phyloP scores from a whole-genome alignment of 495 filamentous ascomycete species.

The Xylaria bambusicola region DNA sequence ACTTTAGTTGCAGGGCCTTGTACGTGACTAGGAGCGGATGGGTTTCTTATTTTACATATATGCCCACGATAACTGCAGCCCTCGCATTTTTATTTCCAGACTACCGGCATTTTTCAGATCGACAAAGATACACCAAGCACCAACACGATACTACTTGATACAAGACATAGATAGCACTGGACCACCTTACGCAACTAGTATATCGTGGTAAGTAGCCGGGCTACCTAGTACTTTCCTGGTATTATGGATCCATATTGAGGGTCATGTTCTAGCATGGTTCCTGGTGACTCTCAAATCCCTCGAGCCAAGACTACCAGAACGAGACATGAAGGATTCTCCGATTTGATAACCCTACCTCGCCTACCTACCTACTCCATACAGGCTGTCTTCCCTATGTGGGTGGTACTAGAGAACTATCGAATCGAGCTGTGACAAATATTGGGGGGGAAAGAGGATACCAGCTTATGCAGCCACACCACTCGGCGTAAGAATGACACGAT shows the following conservation, averaged over 20 bases:
- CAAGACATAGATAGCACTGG: background rate
- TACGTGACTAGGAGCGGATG: background rate
- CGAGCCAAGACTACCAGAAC: too few relatives aligned
- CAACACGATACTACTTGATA: background rate
- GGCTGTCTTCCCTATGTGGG: too few relatives aligned
- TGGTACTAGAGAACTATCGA: background rate
- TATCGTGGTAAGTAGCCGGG: background rate
- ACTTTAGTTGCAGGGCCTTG: background rate
- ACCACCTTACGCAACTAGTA: background rate
- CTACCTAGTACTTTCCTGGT: background rate
- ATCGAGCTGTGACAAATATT: too few relatives aligned
- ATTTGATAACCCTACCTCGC: too few relatives aligned
- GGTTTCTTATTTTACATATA: background rate
- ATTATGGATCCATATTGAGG: slow-evolving; percentile 5
- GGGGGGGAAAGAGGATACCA: too few relatives aligned
- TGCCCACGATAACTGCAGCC: background rate
- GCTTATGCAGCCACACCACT: too few relatives aligned
- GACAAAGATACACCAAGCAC: background rate
- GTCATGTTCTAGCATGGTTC: too few relatives aligned
- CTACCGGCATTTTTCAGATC: background rate
- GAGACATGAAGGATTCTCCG: too few relatives aligned
- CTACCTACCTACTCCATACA: too few relatives aligned
- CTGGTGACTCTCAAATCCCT: too few relatives aligned
- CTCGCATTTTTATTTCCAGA: background rate
- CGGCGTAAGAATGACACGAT: too few relatives aligned